Evolutionary conservation across 257 asterid species (phyloP), one percentile per base, ranked within the genome.

Genomic region (Gentiana straminea): DNA sequence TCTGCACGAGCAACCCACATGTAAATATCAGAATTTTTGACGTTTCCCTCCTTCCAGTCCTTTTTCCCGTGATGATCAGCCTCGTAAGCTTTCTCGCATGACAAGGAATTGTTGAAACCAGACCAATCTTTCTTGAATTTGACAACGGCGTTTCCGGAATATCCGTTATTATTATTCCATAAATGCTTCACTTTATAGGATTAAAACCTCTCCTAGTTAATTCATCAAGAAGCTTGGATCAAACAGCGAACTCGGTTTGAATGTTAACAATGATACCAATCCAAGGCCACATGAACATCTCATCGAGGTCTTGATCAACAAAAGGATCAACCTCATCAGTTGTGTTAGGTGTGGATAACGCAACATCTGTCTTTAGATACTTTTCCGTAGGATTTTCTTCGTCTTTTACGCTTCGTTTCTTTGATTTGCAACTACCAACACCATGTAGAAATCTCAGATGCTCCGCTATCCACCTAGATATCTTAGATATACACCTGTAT

Each of bases 261-360:
- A 15, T 15, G 24, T 15, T 15, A 15, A 15, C 24, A 15, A 15
- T 15, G 24, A 15, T 15, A 15, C 24, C 95, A 64, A 79, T 65
- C 98, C 98, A 91, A 8, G 98, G 98, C 95, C 97, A 87, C 44
- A 91, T 95, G 66, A 84, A 85, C 80, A 81, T 72, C 79, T 91
- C 97, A 39, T 70, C 79, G 61, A 59, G 73, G 54, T 81, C 86
- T 5, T 77, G 80, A 49, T 77, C 82, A 37, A 78, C 80, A 55
- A 82, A 73, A 34, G 79, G 54, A 72, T 63, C 74, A 56, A 55
- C 81, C 67, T 72, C 71, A 13, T 43, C 58, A 58, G 66, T 58
- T 49, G 73, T 60, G 67, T 68, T 62, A 12, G 86, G 73, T 61
- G 80, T 66, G 67, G 41, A 60, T 55, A 5, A 70, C 10, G 72